A percentile compares a stretch with the other conserved stretches of the same genome.
These are phyloP conservation scores for Russula virescens DNA, from an alignment of 768 basidiomycete genomes.

Conservation along the genomic window DNA sequence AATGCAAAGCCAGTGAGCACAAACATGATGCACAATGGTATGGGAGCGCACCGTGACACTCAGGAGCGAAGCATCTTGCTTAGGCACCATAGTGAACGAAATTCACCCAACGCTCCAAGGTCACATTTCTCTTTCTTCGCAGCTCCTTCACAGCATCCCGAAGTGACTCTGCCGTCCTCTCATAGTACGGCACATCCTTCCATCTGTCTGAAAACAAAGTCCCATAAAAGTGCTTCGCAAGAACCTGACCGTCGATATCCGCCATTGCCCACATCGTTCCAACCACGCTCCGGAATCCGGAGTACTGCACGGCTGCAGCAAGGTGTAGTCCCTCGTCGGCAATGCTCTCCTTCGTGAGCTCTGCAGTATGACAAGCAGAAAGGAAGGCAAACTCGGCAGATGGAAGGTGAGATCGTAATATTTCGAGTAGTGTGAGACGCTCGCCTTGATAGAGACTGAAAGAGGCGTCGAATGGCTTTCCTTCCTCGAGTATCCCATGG, in stretches of 20 bases:
- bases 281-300: conserved; percentile 3
- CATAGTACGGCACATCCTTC: not conserved
- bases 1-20: no score
- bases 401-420: not conserved
- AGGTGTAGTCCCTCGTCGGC: conserved; percentile 15
- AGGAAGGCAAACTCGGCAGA: not conserved
- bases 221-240: not conserved
- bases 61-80: not conserved
- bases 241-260: not conserved
- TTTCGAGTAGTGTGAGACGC: not conserved
- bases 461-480: not conserved
- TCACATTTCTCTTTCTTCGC: not conserved
- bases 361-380: not conserved
- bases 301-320: conserved; percentile 14
- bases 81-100: not conserved
- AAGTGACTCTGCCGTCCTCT: not conserved
- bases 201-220: no score
- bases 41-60: no score
- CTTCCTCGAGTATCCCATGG: conserved; percentile 1
- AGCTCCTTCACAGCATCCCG: not conserved
- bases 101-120: not conserved
- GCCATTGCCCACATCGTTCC: not conserved
- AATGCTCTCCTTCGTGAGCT: not conserved
- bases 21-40: no score
- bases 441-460: not conserved